A percentile compares a stretch with the other conserved stretches of the same genome.
These are phyloP conservation scores for Gryganskiella cystojenkinii DNA, from an alignment of 192 early-diverging fungal genomes.

Conservation along the genomic window DNA sequence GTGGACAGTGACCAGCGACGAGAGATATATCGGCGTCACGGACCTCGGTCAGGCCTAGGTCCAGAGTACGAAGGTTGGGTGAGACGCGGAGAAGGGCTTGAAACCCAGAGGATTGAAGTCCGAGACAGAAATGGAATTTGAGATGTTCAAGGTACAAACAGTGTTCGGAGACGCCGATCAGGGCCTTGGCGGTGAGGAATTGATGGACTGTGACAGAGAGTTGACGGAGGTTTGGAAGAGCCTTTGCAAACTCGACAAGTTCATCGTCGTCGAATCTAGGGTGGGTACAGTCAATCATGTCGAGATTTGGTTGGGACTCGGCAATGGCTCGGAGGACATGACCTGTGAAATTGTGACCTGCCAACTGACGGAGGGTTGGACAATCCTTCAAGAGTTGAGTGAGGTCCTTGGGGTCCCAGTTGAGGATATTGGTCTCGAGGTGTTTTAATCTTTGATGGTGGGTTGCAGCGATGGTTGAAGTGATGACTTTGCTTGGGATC, in stretches of 20 bases:
- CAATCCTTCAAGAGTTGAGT: slow-evolving; percentile 8
- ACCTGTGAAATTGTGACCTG: slow-evolving; percentile 32
- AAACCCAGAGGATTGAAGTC: slow-evolving; percentile 21
- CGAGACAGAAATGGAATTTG: slow-evolving; percentile 35
- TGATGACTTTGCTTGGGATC: slow-evolving; percentile 19
- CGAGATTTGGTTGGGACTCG: slow-evolving; percentile 8
- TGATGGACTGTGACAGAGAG: slow-evolving; percentile 36
- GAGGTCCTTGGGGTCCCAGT: slow-evolving; percentile 33
- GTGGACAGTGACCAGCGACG: slow-evolving; percentile 22
- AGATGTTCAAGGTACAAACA: slow-evolving; percentile 27
- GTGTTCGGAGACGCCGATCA: slow-evolving; percentile 16
- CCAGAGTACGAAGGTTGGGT: slow-evolving; percentile 13
- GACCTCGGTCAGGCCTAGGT: slow-evolving; percentile 33
- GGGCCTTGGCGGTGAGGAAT: slow-evolving; percentile 23
- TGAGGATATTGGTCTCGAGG: slow-evolving; percentile 25
- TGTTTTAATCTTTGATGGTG: slow-evolving; percentile 3
- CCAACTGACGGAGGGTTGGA: slow-evolving; percentile 5
- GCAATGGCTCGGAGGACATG: slow-evolving; percentile 30
- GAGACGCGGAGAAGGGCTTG: slow-evolving; percentile 24
- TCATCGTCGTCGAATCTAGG: slow-evolving; percentile 42
- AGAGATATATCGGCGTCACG: slow-evolving; percentile 21
- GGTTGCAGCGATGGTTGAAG: not conserved
- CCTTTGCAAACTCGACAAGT: slow-evolving; percentile 24
- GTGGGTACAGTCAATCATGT: slow-evolving; percentile 30
- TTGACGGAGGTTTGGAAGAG: slow-evolving; percentile 21